These are phyloP conservation scores for Endogone sp. DNA, from an alignment of 192 early-diverging fungal genomes.

Conservation along the genomic window DNA sequence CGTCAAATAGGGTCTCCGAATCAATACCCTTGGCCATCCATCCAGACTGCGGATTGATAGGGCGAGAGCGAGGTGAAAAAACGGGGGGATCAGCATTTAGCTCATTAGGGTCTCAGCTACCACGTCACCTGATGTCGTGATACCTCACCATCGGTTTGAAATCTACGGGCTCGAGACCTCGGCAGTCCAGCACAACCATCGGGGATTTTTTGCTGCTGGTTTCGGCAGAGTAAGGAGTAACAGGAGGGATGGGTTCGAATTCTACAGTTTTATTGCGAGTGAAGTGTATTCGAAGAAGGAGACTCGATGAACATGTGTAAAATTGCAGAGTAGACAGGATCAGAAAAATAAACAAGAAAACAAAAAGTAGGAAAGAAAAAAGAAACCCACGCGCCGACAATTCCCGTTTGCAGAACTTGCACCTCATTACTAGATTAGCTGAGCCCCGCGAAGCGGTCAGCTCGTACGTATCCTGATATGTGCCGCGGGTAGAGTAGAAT, in stretches of 20 bases:
- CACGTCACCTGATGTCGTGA: background rate
- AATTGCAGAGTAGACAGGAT: no score
- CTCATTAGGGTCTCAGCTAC: background rate
- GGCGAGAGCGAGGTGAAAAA: background rate
- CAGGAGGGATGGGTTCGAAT: background rate
- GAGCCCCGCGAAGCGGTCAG: slow-evolving; percentile 70
- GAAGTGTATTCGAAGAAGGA: no score
- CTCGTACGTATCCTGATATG: slow-evolving; percentile 47
- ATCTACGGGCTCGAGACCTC: slow-evolving; percentile 79
- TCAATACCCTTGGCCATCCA: slow-evolving; percentile 71
- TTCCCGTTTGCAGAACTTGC: slow-evolving; percentile 87
- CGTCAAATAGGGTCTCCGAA: slow-evolving; percentile 65
- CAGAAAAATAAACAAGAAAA: no score
- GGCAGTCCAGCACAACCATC: slow-evolving; percentile 71
- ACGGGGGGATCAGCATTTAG: no score
- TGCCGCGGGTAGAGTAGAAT: background rate
- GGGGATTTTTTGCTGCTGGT: slow-evolving; percentile 57
- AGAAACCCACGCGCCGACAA: slow-evolving; percentile 52
- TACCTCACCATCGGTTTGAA: slow-evolving; percentile 57
- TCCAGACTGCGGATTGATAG: slow-evolving; percentile 26
- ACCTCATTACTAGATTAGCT: slow-evolving; percentile 86
- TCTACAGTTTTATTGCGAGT: no score
- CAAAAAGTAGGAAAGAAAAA: no score
- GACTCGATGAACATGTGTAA: no score
- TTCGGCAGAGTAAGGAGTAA: slow-evolving; percentile 52